Evolutionary conservation across 2,329 filamentous ascomycete genomes (phyloP).

Genomic region (Phaeomoniella chlamydospora): DNA sequence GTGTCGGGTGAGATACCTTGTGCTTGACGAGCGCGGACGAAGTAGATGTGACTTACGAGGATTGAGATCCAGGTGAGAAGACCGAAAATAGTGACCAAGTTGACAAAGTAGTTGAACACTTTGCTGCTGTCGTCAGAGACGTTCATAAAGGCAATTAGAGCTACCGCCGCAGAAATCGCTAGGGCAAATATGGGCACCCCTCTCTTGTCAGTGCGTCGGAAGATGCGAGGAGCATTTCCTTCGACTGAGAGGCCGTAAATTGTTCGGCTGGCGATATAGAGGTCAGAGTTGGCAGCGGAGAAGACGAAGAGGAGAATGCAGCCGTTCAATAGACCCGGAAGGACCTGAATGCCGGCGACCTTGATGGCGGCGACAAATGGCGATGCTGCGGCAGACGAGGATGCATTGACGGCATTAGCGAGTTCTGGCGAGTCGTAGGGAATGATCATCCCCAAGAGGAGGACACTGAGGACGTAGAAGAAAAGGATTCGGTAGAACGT

Average conservation of each 20-base stretch:
- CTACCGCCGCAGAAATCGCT: conserved; percentile 44
- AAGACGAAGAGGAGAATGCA: conserved; percentile 66
- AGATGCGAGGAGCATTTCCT: conserved; percentile 56
- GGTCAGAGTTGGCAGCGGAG: conserved; percentile 61
- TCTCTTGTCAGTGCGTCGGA: conserved; percentile 54
- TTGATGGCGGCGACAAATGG: conserved; percentile 64
- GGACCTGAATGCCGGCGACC: conserved; percentile 44
- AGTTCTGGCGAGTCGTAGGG: conserved; percentile 53
- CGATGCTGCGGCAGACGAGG: conserved; percentile 44
- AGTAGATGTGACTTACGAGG: conserved; percentile 52
- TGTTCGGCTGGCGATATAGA: conserved; percentile 32
- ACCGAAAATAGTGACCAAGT: conserved; percentile 51
- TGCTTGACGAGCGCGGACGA: conserved; percentile 46
- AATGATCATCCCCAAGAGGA: conserved; percentile 63
- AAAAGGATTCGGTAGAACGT: conserved; percentile 72
- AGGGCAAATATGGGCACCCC: conserved; percentile 56
- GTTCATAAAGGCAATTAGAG: conserved; percentile 55
- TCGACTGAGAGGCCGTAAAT: conserved; percentile 60
- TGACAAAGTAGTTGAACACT: conserved; percentile 53
- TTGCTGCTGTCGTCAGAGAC: conserved; percentile 40
- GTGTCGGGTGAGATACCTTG: conserved; percentile 41
- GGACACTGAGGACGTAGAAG: conserved; percentile 63
- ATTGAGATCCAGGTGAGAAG: conserved; percentile 55
- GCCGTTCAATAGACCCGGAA: conserved; percentile 57
- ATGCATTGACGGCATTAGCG: conserved; percentile 22